Conservation (phyloP, 2,329 filamentous ascomycete genomes). For the Aspergillus thermomutatus region DNA sequence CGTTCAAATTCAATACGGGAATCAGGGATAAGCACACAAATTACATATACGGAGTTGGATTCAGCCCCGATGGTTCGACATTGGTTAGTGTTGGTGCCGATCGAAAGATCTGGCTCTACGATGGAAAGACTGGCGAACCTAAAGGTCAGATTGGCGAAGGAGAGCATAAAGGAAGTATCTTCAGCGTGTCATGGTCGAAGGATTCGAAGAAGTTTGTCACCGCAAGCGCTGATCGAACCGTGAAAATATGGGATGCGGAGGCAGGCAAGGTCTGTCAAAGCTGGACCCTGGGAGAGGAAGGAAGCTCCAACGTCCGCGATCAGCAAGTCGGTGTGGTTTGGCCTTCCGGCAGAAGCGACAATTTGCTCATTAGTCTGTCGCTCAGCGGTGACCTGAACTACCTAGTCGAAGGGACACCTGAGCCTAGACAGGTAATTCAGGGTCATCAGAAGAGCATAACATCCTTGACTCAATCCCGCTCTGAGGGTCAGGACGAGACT, state of each 20-base stretch:
- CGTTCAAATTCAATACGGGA: conserved; percentile 94
- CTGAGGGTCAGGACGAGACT: conserved; percentile 51
- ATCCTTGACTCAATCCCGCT: conserved; percentile 59
- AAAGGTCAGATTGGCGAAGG: conserved; percentile 66
- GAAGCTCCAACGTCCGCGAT: conserved; percentile 66
- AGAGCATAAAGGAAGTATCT: conserved; percentile 89
- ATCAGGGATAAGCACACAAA: conserved; percentile 75
- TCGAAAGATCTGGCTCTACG: conserved; percentile 86
- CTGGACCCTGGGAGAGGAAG: conserved; percentile 80
- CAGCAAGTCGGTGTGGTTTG: conserved; percentile 96
- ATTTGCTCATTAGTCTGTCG: conserved; percentile 84
- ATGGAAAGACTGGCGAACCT: conserved; percentile 89
- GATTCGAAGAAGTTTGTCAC: conserved; percentile 87
- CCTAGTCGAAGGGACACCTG: conserved; percentile 66
- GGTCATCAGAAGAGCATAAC: conserved; percentile 93
- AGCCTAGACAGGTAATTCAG: conserved; percentile 69
- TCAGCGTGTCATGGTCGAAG: conserved; percentile 82
- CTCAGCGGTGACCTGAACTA: conserved; percentile 89
- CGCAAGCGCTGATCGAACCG: conserved; percentile 88
- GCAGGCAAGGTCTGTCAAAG: conserved; percentile 71
- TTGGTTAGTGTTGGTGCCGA: conserved; percentile 92
- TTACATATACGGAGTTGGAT: conserved; percentile 83
- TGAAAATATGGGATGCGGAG: conserved; percentile 91
- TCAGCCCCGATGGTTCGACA: conserved; percentile 79
- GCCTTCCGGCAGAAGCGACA: conserved; percentile 77